Percentiles rank a stretch among this genome's conserved stretches.
phyloP scores from a whole-genome alignment of 352 stramenopile species.

The Peronospora belbahrii region DNA sequence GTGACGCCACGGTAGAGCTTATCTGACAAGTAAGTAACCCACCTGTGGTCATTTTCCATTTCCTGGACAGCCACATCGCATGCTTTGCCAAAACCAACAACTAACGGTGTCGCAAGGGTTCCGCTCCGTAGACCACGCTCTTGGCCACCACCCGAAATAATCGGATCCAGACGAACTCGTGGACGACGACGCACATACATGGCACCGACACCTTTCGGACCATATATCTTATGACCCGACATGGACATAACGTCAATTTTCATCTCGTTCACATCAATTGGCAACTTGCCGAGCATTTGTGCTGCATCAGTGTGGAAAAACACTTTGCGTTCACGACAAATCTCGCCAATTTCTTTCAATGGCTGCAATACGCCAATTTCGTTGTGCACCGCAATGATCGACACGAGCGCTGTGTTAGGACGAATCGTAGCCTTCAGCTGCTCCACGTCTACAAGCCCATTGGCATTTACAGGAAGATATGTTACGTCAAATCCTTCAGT shows the following conservation, averaged over 20 bases:
- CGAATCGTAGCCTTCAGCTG: slow-evolving; percentile 92
- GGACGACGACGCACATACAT: slow-evolving; percentile 96
- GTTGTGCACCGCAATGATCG: slow-evolving; percentile 99
- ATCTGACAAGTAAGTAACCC: slow-evolving; percentile 92
- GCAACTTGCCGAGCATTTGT: slow-evolving; percentile 97
- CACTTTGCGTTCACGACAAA: slow-evolving; percentile 89
- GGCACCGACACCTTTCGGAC: slow-evolving; percentile 97
- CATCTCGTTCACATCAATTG: slow-evolving; percentile 97
- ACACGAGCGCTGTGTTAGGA: slow-evolving; percentile 93
- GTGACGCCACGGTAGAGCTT: slow-evolving; percentile 88
- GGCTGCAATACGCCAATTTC: slow-evolving; percentile 99
- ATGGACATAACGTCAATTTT: slow-evolving; percentile 99
- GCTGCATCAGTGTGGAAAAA: slow-evolving; percentile 99
- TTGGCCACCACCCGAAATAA: slow-evolving; percentile 97
- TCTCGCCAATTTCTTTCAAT: slow-evolving; percentile 93
- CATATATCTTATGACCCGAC: slow-evolving; percentile 97
- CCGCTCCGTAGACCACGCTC: slow-evolving; percentile 95
- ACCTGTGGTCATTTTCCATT: slow-evolving; percentile 94
- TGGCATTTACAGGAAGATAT: slow-evolving; percentile 90
- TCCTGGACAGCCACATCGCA: slow-evolving; percentile 90
- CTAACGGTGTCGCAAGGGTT: slow-evolving; percentile 69
- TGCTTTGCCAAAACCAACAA: slow-evolving; percentile 85
- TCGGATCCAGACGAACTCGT: slow-evolving; percentile 94
- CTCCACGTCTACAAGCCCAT: slow-evolving; percentile 93
- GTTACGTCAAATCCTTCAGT: slow-evolving; percentile 97